Conservation (phyloP, 495 filamentous ascomycete species). For the Endocarpon pusillum region DNA sequence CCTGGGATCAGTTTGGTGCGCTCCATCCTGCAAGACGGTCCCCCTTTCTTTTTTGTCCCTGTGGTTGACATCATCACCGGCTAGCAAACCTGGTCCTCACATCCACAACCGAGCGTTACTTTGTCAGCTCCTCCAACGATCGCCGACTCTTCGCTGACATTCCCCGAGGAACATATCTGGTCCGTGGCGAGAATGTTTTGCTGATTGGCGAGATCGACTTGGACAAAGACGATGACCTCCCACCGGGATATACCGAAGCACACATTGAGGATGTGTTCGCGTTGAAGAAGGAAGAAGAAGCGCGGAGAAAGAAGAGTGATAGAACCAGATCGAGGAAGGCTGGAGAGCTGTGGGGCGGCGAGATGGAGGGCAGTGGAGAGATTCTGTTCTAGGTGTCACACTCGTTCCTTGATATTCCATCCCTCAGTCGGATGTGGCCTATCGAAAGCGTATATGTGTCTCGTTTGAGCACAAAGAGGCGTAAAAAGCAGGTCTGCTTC, state of each 20-base stretch:
- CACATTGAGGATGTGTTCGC: slow-evolving; percentile 52
- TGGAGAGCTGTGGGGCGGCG: slow-evolving; percentile 61
- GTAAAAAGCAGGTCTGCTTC: too few species aligned
- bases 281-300: slow-evolving; percentile 50
- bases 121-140: slow-evolving; percentile 37
- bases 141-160: slow-evolving; percentile 78
- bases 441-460: too few species aligned
- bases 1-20: slow-evolving; percentile 99
- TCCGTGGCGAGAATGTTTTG: slow-evolving; percentile 85
- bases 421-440: too few species aligned
- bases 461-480: too few species aligned
- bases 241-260: slow-evolving; percentile 47
- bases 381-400: slow-evolving; percentile 56
- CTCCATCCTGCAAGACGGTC: too few species aligned
- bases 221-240: slow-evolving; percentile 82
- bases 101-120: slow-evolving; percentile 75
- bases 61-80: slow-evolving; percentile 1
- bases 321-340: slow-evolving; percentile 54
- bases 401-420: too few species aligned
- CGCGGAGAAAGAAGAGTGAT: slow-evolving; percentile 49
- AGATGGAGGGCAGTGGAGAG: slow-evolving; percentile 69
- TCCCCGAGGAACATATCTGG: slow-evolving; percentile 65
- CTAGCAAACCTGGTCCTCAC: slow-evolving; percentile 87
- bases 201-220: slow-evolving; percentile 89
- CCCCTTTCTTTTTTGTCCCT: background rate